phyloP scores from a whole-genome alignment of 2,329 filamentous ascomycete genomes.

The Aspergillus quadricinctus region DNA sequence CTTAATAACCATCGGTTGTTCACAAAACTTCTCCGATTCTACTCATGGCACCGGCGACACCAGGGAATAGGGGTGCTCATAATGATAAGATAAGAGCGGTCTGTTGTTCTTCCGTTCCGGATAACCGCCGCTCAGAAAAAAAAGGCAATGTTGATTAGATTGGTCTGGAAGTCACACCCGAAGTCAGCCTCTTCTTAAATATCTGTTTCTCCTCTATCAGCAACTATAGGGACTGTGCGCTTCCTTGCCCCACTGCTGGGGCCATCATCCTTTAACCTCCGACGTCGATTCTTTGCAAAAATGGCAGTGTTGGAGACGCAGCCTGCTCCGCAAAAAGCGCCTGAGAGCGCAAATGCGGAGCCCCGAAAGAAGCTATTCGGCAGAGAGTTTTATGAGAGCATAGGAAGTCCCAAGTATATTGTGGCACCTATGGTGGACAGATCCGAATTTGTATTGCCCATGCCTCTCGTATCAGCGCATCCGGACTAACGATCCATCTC shows the following conservation, averaged over 20 bases:
- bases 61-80: neutral
- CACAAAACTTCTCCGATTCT: neutral
- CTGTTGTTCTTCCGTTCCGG: constrained; percentile 19
- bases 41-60: neutral
- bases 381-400: constrained; percentile 87
- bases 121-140: constrained; percentile 18
- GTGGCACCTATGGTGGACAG: constrained; percentile 98
- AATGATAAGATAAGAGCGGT: constrained; percentile 29
- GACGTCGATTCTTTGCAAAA: constrained; percentile 13
- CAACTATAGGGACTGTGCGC: constrained; percentile 30
- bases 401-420: constrained; percentile 85
- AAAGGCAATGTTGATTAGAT: constrained; percentile 2
- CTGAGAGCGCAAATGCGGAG: constrained; percentile 8
- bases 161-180: neutral
- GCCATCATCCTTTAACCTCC: constrained; percentile 11
- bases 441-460: constrained; percentile 77
- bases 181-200: neutral
- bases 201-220: constrained; percentile 1
- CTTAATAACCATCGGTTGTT: neutral
- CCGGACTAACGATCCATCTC: constrained; percentile 13
- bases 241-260: constrained; percentile 26
- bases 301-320: constrained; percentile 25
- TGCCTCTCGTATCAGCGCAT: neutral
- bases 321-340: constrained; percentile 17
- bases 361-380: constrained; percentile 65